Percentiles rank a stretch among this genome's conserved stretches.
phyloP scores from a whole-genome alignment of 257 asterid species.

The Knoxia roxburghii region DNA sequence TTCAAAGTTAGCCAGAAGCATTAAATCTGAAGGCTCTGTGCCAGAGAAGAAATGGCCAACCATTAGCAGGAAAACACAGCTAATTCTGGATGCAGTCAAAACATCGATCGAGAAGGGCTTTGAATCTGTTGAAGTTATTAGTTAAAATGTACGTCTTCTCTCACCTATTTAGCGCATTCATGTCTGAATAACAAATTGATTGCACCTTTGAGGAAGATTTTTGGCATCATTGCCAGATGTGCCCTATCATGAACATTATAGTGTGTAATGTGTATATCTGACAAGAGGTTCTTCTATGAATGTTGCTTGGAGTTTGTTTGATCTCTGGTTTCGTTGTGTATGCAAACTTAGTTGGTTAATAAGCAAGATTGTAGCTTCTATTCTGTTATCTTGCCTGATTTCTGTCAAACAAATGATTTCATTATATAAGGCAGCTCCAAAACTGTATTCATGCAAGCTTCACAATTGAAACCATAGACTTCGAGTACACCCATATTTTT shows the following conservation, averaged over 20 bases:
- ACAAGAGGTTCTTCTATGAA: background rate
- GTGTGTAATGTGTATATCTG: no score
- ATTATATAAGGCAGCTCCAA: no score
- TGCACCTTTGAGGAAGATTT: background rate
- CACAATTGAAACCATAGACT: no score
- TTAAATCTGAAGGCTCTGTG: constrained; percentile 26
- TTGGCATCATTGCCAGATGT: background rate
- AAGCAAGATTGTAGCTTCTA: background rate
- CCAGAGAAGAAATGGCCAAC: constrained; percentile 57
- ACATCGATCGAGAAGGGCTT: constrained; percentile 53
- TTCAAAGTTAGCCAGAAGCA: constrained; percentile 35
- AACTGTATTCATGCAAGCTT: no score
- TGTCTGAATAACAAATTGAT: background rate
- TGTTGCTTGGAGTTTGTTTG: constrained; percentile 1
- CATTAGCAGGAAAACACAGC: constrained; percentile 59
- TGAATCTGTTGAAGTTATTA: constrained; percentile 35
- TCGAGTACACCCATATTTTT: no score
- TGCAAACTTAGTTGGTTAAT: background rate
- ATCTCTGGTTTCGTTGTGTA: background rate
- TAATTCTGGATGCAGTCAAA: constrained; percentile 62
- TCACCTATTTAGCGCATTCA: background rate
- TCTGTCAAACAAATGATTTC: no score
- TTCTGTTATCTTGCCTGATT: background rate
- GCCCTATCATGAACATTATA: no score
- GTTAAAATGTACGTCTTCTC: background rate